Conservation (phyloP, 257 asterid genomes). For the Avicennia marina region DNA sequence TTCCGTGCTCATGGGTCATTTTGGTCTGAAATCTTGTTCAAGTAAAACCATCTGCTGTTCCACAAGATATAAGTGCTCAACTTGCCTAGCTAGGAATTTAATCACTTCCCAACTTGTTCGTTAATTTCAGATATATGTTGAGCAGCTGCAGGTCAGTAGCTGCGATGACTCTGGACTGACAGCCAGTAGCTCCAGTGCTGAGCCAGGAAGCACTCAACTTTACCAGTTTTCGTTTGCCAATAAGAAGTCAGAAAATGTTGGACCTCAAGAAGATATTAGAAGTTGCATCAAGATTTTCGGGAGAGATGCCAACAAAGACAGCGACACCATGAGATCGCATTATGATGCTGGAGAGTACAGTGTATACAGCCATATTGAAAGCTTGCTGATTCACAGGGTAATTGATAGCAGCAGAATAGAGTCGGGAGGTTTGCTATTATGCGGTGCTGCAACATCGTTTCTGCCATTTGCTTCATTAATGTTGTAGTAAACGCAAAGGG, state of each 20-base stretch:
- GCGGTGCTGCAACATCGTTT: conserved; percentile 47
- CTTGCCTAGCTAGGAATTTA: background rate
- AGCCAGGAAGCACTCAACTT: conserved; percentile 20
- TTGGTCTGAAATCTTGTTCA: too few species aligned
- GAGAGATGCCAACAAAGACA: conserved; percentile 26
- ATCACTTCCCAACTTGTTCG: too few species aligned
- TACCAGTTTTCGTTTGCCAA: conserved; percentile 42
- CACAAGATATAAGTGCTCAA: background rate
- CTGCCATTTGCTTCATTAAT: conserved; percentile 37
- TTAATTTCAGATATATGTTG: conserved; percentile 13
- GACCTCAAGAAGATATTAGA: conserved; percentile 34
- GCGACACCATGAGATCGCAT: conserved; percentile 21
- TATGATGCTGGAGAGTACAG: conserved; percentile 48
- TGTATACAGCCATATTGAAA: conserved; percentile 28
- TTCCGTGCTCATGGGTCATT: too few species aligned
- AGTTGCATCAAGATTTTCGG: conserved; percentile 58
- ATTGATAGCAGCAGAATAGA: conserved; percentile 40
- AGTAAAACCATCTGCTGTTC: background rate
- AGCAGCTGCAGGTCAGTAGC: conserved; percentile 20
- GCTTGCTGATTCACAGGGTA: conserved; percentile 49
- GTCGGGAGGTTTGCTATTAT: conserved; percentile 60
- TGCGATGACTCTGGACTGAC: conserved; percentile 34
- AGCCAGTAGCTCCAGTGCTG: conserved; percentile 14
- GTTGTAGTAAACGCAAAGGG: conserved; percentile 10
- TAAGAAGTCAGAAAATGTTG: conserved; percentile 20